Evolutionary conservation across 208 protist species (phyloP), one percentile per base, ranked within the genome.

Genomic region (Vickermania ingenoplastis): DNA sequence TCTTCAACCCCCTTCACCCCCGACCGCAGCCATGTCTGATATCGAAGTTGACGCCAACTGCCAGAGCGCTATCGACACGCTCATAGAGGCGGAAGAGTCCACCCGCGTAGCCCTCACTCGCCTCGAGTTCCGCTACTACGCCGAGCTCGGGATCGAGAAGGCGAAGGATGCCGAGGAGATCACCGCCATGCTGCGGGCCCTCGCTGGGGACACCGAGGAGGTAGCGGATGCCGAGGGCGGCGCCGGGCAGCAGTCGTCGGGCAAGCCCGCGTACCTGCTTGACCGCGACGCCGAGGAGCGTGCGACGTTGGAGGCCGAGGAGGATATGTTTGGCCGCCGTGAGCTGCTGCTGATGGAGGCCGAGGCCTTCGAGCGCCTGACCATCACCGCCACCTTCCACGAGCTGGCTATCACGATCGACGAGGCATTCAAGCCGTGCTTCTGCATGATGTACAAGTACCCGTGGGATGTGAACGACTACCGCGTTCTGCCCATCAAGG

Each of bases 11-110:
- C n/a, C n/a, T n/a, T n/a, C n/a, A n/a, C n/a, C n/a, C n/a, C n/a
- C n/a, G n/a, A n/a, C n/a, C n/a, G n/a, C n/a, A n/a, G 41, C 27
- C 54, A 59, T 59, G 54, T 59, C 54, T n/a, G 54, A 59, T 59
- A 22, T 59, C 14, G 54, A 59, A 22, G 14, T 45, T n/a, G 54
- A 59, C 29, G 14, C 54, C 25, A 45, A 59, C 29, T 59, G 13
- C 29, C n/a, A 29, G 14, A 45, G 27, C 14, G 27, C 29, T 11
- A n/a, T 59, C 23, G 54, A 59, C 25, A 45, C 29, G 17, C 29
- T 59, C 23, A 41, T 29, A 22, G 54, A 24, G 54, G 17, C 54
- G 7, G 54, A 59, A 24, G 14, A 14, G 14, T 14, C 54, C n/a
- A 24, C 11, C 14, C 54, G 54, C 25, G 54, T 17, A 41, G 54